Base-by-base conservation (phyloP, 352 stramenopile species). In the Pythium insidiosum region DNA sequence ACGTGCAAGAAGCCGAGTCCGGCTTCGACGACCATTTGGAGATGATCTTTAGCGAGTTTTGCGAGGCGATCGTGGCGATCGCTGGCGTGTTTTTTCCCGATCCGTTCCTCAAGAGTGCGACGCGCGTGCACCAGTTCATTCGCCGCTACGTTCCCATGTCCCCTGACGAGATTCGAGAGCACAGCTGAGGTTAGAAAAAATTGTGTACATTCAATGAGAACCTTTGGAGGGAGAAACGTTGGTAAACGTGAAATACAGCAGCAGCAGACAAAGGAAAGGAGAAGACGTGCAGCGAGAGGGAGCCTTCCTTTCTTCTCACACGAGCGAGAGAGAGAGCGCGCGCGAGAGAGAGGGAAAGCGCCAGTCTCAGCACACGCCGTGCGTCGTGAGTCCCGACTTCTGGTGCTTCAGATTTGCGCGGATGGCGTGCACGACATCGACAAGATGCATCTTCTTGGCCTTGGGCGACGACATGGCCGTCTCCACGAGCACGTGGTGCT, bases 321-420 rank as follows among this genome's bases (percentile, higher is more conserved):
- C n/a, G n/a, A n/a, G n/a, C n/a, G n/a, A n/a, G n/a, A n/a, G n/a
- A n/a, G n/a, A n/a, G n/a, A n/a, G n/a, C n/a, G n/a, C n/a, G n/a
- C n/a, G n/a, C n/a, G n/a, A n/a, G n/a, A n/a, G n/a, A n/a, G n/a
- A n/a, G n/a, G n/a, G n/a, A n/a, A n/a, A n/a, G n/a, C n/a, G n/a
- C n/a, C n/a, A n/a, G n/a, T 41, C 10, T 63, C 81, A 92, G 57
- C 80, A 92, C 12, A 92, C 80, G 43, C 80, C 80, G 52, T 87
- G 76, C 23, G 80, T 92, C n/a, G 70, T 85, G 25, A 76, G 37
- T 7, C 76, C 76, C 29, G 76, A 85, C 43, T 77, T 66, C 46
- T 86, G 74, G 68, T 89, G 80, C 53, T 82, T 66, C 42, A 85
- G 44, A 48, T 85, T 87, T 42, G 62, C 46, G 30, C 82, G 62